A percentile compares a stretch with the other conserved stretches of the same genome.
phyloP scores from a whole-genome alignment of 2,329 filamentous ascomycete genomes.

The Nemania sp. region DNA sequence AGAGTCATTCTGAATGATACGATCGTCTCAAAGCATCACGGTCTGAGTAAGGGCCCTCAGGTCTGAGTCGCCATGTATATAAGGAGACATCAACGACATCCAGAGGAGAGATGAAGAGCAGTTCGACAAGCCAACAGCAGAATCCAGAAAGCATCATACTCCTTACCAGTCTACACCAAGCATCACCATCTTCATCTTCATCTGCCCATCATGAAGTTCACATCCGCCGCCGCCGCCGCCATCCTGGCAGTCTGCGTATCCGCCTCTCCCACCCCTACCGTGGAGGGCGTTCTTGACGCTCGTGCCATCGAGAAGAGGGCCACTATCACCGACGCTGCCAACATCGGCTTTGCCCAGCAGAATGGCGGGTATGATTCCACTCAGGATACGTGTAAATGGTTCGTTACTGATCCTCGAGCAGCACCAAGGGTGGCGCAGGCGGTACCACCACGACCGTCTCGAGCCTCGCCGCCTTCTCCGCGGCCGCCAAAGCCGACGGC shows the following conservation, averaged over 20 bases:
- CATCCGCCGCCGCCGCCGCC: slow-evolving; percentile 25
- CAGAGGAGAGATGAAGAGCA: neutral
- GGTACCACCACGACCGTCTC: slow-evolving; percentile 60
- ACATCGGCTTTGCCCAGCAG: slow-evolving; percentile 30
- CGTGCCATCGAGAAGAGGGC: slow-evolving; percentile 33
- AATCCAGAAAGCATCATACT: neutral
- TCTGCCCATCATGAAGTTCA: slow-evolving; percentile 32
- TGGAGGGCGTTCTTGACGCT: slow-evolving; percentile 25
- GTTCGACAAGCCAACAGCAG: neutral
- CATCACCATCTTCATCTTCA: neutral
- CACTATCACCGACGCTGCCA: slow-evolving; percentile 31
- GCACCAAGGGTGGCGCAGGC: slow-evolving; percentile 59
- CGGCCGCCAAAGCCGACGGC: slow-evolving; percentile 52
- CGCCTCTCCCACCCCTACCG: slow-evolving; percentile 31
- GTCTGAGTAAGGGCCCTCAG: too few relatives aligned
- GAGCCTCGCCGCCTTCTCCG: slow-evolving; percentile 53
- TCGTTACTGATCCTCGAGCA: slow-evolving; percentile 13
- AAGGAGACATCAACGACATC: slow-evolving; percentile 2
- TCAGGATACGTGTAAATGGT: neutral
- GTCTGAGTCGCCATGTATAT: slow-evolving; percentile 12
- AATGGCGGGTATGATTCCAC: slow-evolving; percentile 28
- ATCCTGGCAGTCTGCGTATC: slow-evolving; percentile 29
- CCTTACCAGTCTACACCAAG: neutral
- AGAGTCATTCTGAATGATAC: neutral
- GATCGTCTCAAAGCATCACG: neutral